Evolutionary conservation across 2,329 filamentous ascomycete genomes (phyloP), one percentile per base, ranked within the genome.

Genomic region (Claviceps citrina): DNA sequence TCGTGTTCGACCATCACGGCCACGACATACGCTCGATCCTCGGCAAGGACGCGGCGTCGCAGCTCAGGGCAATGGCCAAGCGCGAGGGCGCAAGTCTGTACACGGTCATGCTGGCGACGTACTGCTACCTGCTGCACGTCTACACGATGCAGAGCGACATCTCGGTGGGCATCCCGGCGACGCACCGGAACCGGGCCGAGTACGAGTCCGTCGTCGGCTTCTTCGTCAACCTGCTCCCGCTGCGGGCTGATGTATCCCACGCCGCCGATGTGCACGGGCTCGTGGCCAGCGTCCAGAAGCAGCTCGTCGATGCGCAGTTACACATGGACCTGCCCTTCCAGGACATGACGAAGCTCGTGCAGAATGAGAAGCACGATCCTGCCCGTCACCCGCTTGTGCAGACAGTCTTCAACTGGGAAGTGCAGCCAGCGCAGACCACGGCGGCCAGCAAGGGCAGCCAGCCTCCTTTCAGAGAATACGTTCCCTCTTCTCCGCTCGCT

Each of bases 311-410:
- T 7, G 13, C 16, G 3, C 36, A 38, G 16, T 9, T 38, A 15
- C 36, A 38, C 20, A 38, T 38, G 36, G 36, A 38, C 18, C 31
- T 38, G 36, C 36, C 36, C 3, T 38, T 38, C 27, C 36, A 38
- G 18, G 36, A 38, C 10, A 38, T 38, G 16, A 24, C 20, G 4
- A 30, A 31, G 8, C 27, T 38, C 4, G n/a, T 31, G 12, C 15
- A 31, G n/a, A n/a, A n/a, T 12, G 27, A 38, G 36, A 20, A 15
- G n/a, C 36, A 38, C 20, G 36, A 38, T 19, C 16, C 36, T 15
- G 31, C 27, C 28, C 36, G 36, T 9, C 36, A 38, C 28, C 36
- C 36, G 12, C 36, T 31, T 6, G 27, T 38, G 12, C 36, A 38
- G 27, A 31, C 36, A 7, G 36, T 38, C 20, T 38, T 31, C 18